Evolutionary conservation across 768 basidiomycete genomes (phyloP).

Genomic region (Pilatotrama ljubarskyi): DNA sequence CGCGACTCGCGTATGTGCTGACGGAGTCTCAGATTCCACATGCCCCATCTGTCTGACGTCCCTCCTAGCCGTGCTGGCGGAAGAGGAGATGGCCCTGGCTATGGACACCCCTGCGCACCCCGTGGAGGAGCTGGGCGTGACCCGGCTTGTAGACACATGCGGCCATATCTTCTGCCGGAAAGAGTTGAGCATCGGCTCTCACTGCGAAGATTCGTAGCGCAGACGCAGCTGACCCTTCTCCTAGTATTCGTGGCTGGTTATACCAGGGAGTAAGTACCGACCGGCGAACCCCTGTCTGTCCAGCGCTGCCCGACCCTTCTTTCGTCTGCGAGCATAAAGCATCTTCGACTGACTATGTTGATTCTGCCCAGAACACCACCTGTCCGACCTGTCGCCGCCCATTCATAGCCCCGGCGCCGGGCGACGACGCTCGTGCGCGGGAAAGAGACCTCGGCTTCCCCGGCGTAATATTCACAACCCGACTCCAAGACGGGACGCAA

Average conservation of each 20-base stretch:
- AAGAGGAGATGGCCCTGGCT: constrained; percentile 70
- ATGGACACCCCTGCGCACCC: constrained; percentile 82
- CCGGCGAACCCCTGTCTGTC: too few relatives aligned
- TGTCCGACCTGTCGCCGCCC: constrained; percentile 28
- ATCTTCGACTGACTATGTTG: neutral
- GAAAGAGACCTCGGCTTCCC: neutral
- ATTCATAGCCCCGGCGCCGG: constrained; percentile 15
- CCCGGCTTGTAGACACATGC: constrained; percentile 46
- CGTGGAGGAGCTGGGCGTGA: constrained; percentile 68
- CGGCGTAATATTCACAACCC: neutral
- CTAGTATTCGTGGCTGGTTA: constrained; percentile 67
- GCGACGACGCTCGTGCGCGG: neutral
- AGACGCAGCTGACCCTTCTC: neutral
- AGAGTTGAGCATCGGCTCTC: constrained; percentile 53
- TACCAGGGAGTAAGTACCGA: constrained; percentile 49
- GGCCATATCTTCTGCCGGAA: constrained; percentile 76
- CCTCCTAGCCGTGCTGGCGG: constrained; percentile 65
- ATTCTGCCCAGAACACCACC: neutral
- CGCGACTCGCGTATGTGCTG: neutral
- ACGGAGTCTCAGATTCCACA: constrained; percentile 49
- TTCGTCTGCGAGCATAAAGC: too few relatives aligned
- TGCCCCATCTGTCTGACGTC: constrained; percentile 79
- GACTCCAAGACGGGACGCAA: neutral
- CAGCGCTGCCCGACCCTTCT: too few relatives aligned
- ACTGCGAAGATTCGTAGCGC: neutral